Conservation (phyloP, 2,329 filamentous ascomycete genomes). For the Bipolaris victoriae region DNA sequence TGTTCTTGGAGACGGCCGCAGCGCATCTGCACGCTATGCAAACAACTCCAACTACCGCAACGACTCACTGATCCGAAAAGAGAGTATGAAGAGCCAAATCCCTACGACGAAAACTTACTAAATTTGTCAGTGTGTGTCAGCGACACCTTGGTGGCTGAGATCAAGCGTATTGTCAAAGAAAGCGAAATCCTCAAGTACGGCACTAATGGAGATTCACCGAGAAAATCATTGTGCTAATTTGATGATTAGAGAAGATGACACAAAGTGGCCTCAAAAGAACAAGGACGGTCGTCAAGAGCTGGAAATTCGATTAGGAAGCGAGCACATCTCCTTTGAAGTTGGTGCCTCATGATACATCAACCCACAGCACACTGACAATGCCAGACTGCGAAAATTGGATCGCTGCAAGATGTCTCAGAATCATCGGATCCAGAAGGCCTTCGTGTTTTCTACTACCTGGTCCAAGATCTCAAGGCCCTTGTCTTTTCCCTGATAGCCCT, state of each 20-base stretch:
- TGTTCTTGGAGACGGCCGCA: slow-evolving; percentile 88
- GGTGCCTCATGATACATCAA: slow-evolving; percentile 23
- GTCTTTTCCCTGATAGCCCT: slow-evolving; percentile 96
- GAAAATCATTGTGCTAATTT: slow-evolving; percentile 25
- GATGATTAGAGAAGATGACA: slow-evolving; percentile 83
- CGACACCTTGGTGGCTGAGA: slow-evolving; percentile 86
- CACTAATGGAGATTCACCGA: no score
- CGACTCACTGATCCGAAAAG: slow-evolving; percentile 97
- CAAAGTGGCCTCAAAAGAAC: slow-evolving; percentile 99
- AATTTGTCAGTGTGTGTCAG: slow-evolving; percentile 84
- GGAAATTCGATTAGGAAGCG: slow-evolving; percentile 89
- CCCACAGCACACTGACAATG: slow-evolving; percentile 25
- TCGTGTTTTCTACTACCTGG: slow-evolving; percentile 97
- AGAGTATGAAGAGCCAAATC: slow-evolving; percentile 70
- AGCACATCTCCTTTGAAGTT: slow-evolving; percentile 98
- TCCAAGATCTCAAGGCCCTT: slow-evolving; percentile 94
- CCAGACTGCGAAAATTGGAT: slow-evolving; percentile 97
- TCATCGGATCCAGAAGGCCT: slow-evolving; percentile 95
- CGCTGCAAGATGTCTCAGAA: slow-evolving; percentile 93
- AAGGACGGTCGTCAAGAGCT: slow-evolving; percentile 97
- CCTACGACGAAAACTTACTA: slow-evolving; percentile 2
- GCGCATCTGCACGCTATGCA: slow-evolving; percentile 92
- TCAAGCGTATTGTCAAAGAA: slow-evolving; percentile 95
- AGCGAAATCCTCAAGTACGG: slow-evolving; percentile 95
- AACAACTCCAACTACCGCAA: slow-evolving; percentile 99